Base-by-base conservation (phyloP, 1,284 basidiomycete species). In the Cryptococcus hybrid region DNA sequence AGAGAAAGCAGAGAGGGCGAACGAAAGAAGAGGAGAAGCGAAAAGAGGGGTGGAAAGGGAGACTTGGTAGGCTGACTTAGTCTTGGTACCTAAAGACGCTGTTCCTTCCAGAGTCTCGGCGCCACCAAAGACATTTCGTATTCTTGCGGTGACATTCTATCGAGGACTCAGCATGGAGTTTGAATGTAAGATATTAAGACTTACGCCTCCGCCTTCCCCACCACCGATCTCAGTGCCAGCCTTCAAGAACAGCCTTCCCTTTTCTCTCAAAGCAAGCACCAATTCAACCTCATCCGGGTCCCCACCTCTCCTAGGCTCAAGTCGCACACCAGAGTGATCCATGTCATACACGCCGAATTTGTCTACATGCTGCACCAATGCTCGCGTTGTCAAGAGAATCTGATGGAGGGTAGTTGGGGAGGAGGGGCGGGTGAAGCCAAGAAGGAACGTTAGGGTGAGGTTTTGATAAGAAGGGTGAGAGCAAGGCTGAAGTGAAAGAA, bases 141-240 rank as follows among this genome's bases (percentile, higher is more conserved):
- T 78, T 52, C 88, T 85, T 13, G 84, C 90, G 5, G 88, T 90
- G 43, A 87, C 84, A 56, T 87, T 90, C 87, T 88, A 61, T 3
- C 13, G n/a, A 24, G 7, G 43, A n/a, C 43, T 47, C 51, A 55
- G 49, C 44, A 55, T 30, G 11, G 50, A 30, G 7, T 13, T 36
- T 9, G 7, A 7, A 54, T 2, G 15, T 13, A 30, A 40, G 35
- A 39, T 24, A 13, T 15, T 13, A 18, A 40, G 47, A 84, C 88
- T 71, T 71, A 90, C 91, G 24, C 90, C 91, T 54, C 82, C 91
- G 7, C 92, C 95, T 75, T 98, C 95, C 52, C 89, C 89, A 57
- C 96, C 92, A 7, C 96, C 96, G 3, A 98, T 82, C 70, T 98
- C 93, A 1, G 95, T 98, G 1, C 89, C 85, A 0, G 88, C 92